Evolutionary conservation across 1,284 basidiomycete genomes (phyloP).

Genomic region (Ustilago curta): DNA sequence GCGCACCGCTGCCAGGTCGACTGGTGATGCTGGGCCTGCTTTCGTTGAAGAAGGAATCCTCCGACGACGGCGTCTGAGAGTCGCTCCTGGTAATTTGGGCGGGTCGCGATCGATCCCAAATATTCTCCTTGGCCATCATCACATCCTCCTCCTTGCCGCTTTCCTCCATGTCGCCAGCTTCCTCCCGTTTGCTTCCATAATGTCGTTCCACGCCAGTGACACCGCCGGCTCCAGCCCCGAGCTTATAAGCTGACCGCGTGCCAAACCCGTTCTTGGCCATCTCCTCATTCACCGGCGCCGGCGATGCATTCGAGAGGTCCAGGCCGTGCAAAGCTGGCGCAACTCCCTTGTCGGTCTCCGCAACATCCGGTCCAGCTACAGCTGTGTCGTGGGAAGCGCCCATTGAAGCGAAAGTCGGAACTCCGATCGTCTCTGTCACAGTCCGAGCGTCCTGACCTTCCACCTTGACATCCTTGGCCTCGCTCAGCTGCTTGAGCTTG

Average conservation of each 20-base stretch:
- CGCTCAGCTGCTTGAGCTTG: constrained; percentile 30
- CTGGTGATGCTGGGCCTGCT: constrained; percentile 33
- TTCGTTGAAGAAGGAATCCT: constrained; percentile 40
- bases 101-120: constrained; percentile 23
- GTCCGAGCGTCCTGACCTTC: neutral
- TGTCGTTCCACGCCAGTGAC: neutral
- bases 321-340: constrained; percentile 9
- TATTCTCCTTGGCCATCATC: neutral
- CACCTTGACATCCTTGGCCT: constrained; percentile 8
- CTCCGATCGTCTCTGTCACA: neutral
- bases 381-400: neutral
- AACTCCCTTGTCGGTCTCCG: constrained; percentile 2
- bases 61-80: constrained; percentile 45
- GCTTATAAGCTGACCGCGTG: constrained; percentile 40
- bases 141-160: constrained; percentile 7
- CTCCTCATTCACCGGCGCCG: constrained; percentile 33
- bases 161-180: neutral
- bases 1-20: constrained; percentile 35
- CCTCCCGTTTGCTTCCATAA: neutral
- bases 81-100: constrained; percentile 28
- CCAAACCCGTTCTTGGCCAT: constrained; percentile 52
- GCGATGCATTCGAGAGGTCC: constrained; percentile 32
- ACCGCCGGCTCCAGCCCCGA: constrained; percentile 1
- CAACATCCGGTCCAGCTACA: neutral
- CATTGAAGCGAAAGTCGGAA: neutral